A percentile compares a stretch with the other conserved stretches of the same genome.
These are phyloP conservation scores for Phyllachora maydis DNA, from an alignment of 2,329 filamentous ascomycete species.

Conservation along the genomic window DNA sequence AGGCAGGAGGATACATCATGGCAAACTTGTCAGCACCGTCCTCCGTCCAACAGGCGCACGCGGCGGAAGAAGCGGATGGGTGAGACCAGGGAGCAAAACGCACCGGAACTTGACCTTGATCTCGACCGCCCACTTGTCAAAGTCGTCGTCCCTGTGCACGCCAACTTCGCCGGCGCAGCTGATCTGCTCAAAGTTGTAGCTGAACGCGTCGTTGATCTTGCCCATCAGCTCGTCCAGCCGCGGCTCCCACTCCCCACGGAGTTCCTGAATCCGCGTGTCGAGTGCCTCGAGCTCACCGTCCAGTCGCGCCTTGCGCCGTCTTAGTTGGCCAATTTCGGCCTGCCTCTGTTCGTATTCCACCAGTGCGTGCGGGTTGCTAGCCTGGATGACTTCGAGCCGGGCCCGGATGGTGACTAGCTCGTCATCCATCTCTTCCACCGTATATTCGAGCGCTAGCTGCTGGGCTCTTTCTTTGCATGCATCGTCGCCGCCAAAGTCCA, in stretches of 20 bases:
- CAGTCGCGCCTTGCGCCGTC: slow-evolving; percentile 30
- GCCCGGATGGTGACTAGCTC: slow-evolving; percentile 57
- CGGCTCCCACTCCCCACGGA: slow-evolving; percentile 67
- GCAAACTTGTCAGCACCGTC: slow-evolving; percentile 1
- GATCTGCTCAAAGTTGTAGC: slow-evolving; percentile 84
- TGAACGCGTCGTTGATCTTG: slow-evolving; percentile 78
- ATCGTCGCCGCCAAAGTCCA: slow-evolving; percentile 16
- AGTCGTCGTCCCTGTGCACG: slow-evolving; percentile 79
- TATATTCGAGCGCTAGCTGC: slow-evolving; percentile 24
- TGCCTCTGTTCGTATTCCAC: slow-evolving; percentile 58
- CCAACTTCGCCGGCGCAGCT: slow-evolving; percentile 81
- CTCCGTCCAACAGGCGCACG: slow-evolving; percentile 7
- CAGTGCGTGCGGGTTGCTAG: slow-evolving; percentile 55
- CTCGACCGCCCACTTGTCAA: slow-evolving; percentile 83
- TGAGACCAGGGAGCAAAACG: slow-evolving; percentile 14
- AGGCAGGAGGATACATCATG: slow-evolving; percentile 10
- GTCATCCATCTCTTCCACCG: slow-evolving; percentile 41
- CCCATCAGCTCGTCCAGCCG: slow-evolving; percentile 55
- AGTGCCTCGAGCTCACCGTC: slow-evolving; percentile 32
- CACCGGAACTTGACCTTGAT: slow-evolving; percentile 93
- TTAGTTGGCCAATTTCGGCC: slow-evolving; percentile 46
- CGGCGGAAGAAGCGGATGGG: background rate
- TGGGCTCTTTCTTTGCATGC: slow-evolving; percentile 20
- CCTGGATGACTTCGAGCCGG: slow-evolving; percentile 61
- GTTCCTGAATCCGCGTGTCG: slow-evolving; percentile 34